Evolutionary conservation across 306 rosid species (phyloP).

Genomic region (Begonia peltatifolia): DNA sequence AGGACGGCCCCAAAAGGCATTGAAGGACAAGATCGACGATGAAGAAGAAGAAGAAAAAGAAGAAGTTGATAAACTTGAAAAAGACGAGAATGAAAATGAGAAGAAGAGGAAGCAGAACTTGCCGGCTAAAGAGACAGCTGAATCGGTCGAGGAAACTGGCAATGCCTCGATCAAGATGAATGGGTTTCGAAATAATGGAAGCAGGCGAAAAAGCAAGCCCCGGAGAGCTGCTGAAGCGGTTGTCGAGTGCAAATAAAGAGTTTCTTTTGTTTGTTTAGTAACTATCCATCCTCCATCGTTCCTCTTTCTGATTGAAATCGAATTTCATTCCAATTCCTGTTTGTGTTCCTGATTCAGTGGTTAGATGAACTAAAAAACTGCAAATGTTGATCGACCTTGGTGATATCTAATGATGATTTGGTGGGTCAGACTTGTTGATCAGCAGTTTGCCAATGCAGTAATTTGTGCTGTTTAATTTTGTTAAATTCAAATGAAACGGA

Average conservation of each 20-base stretch:
- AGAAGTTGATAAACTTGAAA: constrained; percentile 22
- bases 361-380: too few species aligned
- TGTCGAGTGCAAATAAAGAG: constrained; percentile 66
- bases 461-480: too few species aligned
- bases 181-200: constrained; percentile 74
- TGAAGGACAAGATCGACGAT: constrained; percentile 35
- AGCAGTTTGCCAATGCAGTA: too few species aligned
- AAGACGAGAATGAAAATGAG: constrained; percentile 20
- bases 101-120: constrained; percentile 38
- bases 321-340: constrained; percentile 13
- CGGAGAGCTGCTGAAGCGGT: constrained; percentile 88
- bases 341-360: too few species aligned
- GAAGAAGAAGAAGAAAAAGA: constrained; percentile 31
- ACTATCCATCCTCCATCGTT: constrained; percentile 5
- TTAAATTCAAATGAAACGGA: too few species aligned
- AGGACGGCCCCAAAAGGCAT: constrained; percentile 38
- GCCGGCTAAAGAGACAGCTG: constrained; percentile 27
- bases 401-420: too few species aligned
- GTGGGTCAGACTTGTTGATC: too few species aligned
- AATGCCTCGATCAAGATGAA: constrained; percentile 25
- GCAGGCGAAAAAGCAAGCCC: constrained; percentile 79
- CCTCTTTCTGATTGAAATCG: constrained; percentile 19
- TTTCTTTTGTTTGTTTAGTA: neutral
- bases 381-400: too few species aligned
- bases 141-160: constrained; percentile 29